Evolutionary conservation across 1,284 basidiomycete genomes (phyloP).

Genomic region (Microbotryum violaceum): DNA sequence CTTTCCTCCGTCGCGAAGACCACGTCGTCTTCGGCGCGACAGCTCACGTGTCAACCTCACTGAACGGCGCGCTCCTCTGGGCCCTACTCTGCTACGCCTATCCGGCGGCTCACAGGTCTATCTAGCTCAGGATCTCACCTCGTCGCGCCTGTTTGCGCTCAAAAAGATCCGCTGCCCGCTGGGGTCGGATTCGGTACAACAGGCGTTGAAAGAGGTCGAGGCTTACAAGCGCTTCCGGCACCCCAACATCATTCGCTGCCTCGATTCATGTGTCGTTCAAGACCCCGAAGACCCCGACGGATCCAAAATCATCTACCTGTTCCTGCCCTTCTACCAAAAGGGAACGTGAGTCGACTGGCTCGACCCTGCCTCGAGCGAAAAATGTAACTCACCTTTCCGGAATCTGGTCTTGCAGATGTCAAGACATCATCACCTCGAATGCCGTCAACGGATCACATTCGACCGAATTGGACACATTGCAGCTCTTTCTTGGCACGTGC

Average conservation of each 20-base stretch:
- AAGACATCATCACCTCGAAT: conserved; percentile 86
- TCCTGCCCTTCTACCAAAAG: conserved; percentile 77
- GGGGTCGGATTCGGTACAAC: conserved; percentile 30
- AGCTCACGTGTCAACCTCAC: too few species aligned
- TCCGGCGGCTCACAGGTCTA: conserved; percentile 24
- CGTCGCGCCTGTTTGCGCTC: conserved; percentile 75
- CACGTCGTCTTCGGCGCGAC: too few species aligned
- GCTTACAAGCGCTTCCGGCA: conserved; percentile 51
- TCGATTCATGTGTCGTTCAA: conserved; percentile 92
- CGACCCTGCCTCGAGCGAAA: neutral
- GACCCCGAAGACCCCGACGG: conserved; percentile 70
- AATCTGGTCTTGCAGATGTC: conserved; percentile 39
- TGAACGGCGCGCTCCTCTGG: neutral
- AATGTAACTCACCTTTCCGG: neutral
- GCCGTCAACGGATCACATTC: conserved; percentile 74
- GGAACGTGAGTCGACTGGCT: conserved; percentile 37
- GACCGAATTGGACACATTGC: conserved; percentile 78
- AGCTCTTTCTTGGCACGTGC: conserved; percentile 87
- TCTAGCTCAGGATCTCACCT: conserved; percentile 34
- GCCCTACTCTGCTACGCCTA: too few species aligned
- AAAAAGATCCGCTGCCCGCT: conserved; percentile 55
- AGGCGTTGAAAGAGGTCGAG: conserved; percentile 35
- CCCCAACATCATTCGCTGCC: conserved; percentile 78
- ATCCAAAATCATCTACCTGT: conserved; percentile 83
- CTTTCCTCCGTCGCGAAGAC: too few species aligned